Evolutionary conservation across 1,284 basidiomycete species (phyloP), one percentile per base, ranked within the genome.

Genomic region (Trichosporon coremiiforme): DNA sequence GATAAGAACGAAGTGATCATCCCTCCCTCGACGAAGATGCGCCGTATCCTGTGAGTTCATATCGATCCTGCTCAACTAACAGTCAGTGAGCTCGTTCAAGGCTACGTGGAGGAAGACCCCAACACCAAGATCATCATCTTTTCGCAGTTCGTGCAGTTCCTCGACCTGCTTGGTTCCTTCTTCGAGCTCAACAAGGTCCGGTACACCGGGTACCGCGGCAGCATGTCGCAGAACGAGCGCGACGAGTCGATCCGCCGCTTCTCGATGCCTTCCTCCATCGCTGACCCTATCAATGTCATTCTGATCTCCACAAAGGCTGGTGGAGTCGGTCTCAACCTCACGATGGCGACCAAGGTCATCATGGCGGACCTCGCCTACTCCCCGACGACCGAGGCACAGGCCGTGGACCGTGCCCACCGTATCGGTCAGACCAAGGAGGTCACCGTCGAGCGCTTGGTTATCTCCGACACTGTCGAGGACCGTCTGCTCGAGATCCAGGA

Each of bases 401-500:
- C 82, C 2, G 74, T 80, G 38, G 82, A 83, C 66, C 77, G 84
- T 25, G 77, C 92, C 0, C 95, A 98, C 82, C 89, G 95, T 5
- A 97, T 98, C 71, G 95, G 95, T 1, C 95, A 97, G 83, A 93
- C 89, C 15, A 89, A 86, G 74, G 90, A 90, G 1, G 92, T 95
- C 68, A 85, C 92, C 41, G 90, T 97, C 65, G 94, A 93, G 83
- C 87, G 95, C 50, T 86, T 97, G 1, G 89, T 95, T 62, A 80
- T 84, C 57, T 68, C 65, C 1, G 73, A 82, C 66, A 79, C 82
- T 0, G 80, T 85, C 50, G 84, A 85, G 38, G 77, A 80, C 47
- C 71, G 65, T 22, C 35, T 66, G 66, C 60, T 74, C 55, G 53
- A 69, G 71, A 66, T 66, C 35, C 78, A 79, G 67, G 57, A 75